Conservation (phyloP, 768 basidiomycete species). For the Tricholoma sp. region DNA sequence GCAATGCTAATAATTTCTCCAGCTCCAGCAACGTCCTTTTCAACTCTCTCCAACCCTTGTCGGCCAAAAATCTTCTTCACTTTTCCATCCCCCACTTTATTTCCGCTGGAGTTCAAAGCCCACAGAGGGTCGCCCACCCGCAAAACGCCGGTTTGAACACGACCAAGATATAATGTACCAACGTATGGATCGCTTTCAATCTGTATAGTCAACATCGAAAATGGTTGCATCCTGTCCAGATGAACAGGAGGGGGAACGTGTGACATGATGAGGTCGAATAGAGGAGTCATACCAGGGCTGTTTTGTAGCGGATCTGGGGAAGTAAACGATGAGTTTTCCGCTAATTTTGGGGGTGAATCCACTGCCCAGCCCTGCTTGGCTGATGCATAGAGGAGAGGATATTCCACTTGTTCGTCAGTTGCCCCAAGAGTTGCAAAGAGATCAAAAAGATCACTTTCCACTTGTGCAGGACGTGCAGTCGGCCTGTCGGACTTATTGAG, state of each 20-base stretch:
- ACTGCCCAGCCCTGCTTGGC: conserved; percentile 49
- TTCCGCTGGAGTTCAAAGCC: conserved; percentile 35
- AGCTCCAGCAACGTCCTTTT: conserved; percentile 39
- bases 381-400: conserved; percentile 46
- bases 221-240: conserved; percentile 33
- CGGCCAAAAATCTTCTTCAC: conserved; percentile 41
- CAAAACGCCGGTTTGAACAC: conserved; percentile 38
- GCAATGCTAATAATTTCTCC: conserved; percentile 47
- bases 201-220: conserved; percentile 48
- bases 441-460: conserved; percentile 47
- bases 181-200: conserved; percentile 48
- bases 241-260: conserved; percentile 38
- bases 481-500: conserved; percentile 47
- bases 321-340: conserved; percentile 5
- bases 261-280: conserved; percentile 42
- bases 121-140: conserved; percentile 33
- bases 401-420: conserved; percentile 47
- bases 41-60: conserved; percentile 36
- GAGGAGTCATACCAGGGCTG: conserved; percentile 33
- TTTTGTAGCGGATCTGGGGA: background rate
- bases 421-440: conserved; percentile 47
- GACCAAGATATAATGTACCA: conserved; percentile 43
- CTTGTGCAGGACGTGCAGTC: conserved; percentile 38
- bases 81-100: conserved; percentile 45
- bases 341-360: conserved; percentile 17